Evolutionary conservation across 495 filamentous ascomycete species (phyloP), one percentile per base, ranked within the genome.

Genomic region (Aspergillus sparsus): DNA sequence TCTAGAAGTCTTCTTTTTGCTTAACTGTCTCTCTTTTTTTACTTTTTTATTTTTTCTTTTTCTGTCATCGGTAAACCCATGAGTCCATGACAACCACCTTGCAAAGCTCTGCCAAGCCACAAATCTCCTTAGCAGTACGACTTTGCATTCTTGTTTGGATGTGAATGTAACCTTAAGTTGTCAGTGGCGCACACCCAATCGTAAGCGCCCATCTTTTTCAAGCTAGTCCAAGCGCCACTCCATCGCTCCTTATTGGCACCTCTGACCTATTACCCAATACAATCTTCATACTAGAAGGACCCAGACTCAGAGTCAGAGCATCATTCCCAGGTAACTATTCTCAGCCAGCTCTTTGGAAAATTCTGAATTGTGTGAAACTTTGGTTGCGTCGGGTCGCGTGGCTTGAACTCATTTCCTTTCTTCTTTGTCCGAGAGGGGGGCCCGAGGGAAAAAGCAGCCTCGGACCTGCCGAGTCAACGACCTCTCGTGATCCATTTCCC

Each of bases 401-500:
- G 44, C 44, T 47, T 18, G 1, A 41, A 41, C 13, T 41, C 9
- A 18, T 47, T 16, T 47, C 6, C 27, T 16, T 21, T 21, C 27
- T 5, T 47, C 9, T 6, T 18, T 1, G 44, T 47, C 44, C 44
- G 44, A 21, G 44, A 5, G 15, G 7, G 16, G 44, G 6, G 10
- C 44, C 44, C 21, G 21, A 27, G 21, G 44, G 27, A 18, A 18
- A 21, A 47, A 21, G 15, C 10, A n/a, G 44, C 44, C 44, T 47
- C 44, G 44, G 44, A 16, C 27, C 44, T 47, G 44, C 44, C 44
- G 44, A 47, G 44, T 21, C 44, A 15, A 46, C 44, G 44, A n/a
- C 15, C 44, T 47, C 44, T 47, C n/a, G 44, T 47, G 44, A 47
- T 21, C 44, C 15, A 41, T 47, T 47, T 47, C 44, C 44, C 44